These are phyloP conservation scores for Colletotrichum gigasporum DNA, from an alignment of 2,329 filamentous ascomycete species.

Conservation along the genomic window DNA sequence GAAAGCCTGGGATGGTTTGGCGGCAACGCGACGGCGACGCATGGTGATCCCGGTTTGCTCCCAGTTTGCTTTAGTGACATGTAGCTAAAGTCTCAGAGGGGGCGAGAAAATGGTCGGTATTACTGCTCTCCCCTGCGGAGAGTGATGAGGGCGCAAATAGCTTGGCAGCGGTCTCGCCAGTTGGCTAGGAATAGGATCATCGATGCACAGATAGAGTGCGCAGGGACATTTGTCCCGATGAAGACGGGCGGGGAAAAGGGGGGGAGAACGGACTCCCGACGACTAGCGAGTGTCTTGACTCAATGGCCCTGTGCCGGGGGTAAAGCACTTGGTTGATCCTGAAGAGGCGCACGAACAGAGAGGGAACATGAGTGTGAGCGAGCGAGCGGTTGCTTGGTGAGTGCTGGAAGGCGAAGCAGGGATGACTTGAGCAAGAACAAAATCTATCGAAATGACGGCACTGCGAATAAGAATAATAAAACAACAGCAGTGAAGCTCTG, in stretches of 20 bases:
- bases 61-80: not conserved
- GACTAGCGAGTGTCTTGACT: not conserved
- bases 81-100: not conserved
- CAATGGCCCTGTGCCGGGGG: too few species aligned
- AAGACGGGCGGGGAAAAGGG: not conserved
- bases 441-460: conserved; percentile 16
- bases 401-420: not conserved
- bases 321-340: too few species aligned
- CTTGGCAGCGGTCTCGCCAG: not conserved
- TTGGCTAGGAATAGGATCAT: conserved; percentile 9
- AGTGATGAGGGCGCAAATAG: not conserved
- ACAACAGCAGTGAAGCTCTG: conserved; percentile 11
- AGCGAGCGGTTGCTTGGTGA: not conserved
- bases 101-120: not conserved
- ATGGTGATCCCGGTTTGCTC: conserved; percentile 4
- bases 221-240: not conserved
- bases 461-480: too few species aligned
- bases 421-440: not conserved
- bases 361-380: not conserved
- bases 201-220: conserved; percentile 23
- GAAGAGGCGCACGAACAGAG: not conserved
- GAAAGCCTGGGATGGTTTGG: conserved; percentile 5
- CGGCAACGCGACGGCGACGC: not conserved
- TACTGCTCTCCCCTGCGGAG: not conserved
- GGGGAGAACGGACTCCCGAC: not conserved